Percentiles rank a stretch among this genome's conserved stretches.
phyloP scores from a whole-genome alignment of 257 asterid species.

The Capsicum chinense region DNA sequence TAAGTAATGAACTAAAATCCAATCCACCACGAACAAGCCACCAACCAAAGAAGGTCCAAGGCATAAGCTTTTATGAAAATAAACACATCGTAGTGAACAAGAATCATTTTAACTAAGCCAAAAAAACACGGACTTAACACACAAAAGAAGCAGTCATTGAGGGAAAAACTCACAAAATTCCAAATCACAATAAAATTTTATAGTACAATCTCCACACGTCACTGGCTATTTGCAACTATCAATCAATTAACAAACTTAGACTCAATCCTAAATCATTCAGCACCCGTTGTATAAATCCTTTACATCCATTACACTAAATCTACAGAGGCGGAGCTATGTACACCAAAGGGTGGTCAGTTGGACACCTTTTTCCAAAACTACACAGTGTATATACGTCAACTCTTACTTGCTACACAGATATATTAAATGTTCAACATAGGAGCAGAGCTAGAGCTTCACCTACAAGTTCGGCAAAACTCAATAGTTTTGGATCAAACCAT shows the following conservation, averaged over 20 bases:
- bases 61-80: not conserved
- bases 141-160: not conserved
- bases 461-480: not conserved
- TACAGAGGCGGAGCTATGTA: not conserved
- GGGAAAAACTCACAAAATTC: not conserved
- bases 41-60: constrained; percentile 20
- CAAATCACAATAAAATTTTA: not conserved
- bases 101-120: not conserved
- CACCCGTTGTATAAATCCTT: not conserved
- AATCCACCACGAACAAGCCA: not conserved
- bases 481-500: not conserved
- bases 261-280: not conserved
- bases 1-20: not conserved
- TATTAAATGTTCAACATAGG: not conserved
- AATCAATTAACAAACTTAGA: not conserved
- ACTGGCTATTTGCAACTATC: constrained; percentile 6
- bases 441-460: not conserved
- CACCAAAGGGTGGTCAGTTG: not conserved
- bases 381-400: not conserved
- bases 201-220: not conserved
- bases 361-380: not conserved
- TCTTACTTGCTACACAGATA: not conserved
- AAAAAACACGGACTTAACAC: not conserved
- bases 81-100: not conserved
- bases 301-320: not conserved